Percentiles rank a stretch among this genome's conserved stretches.
phyloP scores from a whole-genome alignment of 2,329 filamentous ascomycete species.

The Pseudogymnoascus sp. region DNA sequence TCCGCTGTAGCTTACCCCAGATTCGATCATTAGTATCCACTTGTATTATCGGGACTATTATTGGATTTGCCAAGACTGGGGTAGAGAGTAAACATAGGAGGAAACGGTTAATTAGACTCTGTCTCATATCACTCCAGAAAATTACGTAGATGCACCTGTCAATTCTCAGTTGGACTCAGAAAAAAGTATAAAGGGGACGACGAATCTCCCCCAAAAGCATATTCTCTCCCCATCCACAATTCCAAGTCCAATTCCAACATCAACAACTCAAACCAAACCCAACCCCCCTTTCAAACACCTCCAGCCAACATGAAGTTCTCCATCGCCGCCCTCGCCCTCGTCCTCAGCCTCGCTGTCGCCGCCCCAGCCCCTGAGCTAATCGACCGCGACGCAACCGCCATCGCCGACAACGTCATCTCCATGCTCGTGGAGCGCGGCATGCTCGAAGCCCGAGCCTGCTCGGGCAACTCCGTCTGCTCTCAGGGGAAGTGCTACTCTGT shows the following conservation, averaged over 20 bases:
- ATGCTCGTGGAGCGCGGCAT: background rate
- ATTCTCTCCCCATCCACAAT: background rate
- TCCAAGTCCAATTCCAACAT: background rate
- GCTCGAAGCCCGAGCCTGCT: background rate
- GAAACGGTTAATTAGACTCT: background rate
- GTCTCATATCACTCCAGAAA: background rate
- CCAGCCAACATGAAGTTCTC: background rate
- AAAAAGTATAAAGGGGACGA: background rate
- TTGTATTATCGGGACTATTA: background rate
- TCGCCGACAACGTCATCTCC: constrained; percentile 18
- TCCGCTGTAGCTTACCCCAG: background rate
- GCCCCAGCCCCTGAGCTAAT: constrained; percentile 17
- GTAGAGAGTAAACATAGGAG: background rate
- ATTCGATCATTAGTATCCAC: background rate
- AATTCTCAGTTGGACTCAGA: background rate
- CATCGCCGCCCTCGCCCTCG: background rate
- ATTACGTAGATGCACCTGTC: background rate
- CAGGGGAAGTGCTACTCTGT: background rate
- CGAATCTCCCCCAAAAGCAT: background rate
- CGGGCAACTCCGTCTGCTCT: background rate
- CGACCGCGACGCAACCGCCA: constrained; percentile 18
- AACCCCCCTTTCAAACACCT: background rate
- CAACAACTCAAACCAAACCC: background rate
- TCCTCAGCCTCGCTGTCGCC: constrained; percentile 15
- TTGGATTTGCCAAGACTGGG: background rate